Evolutionary conservation across 805 yeast genomes (phyloP).

Genomic region (Kurtzmaniella fragi): DNA sequence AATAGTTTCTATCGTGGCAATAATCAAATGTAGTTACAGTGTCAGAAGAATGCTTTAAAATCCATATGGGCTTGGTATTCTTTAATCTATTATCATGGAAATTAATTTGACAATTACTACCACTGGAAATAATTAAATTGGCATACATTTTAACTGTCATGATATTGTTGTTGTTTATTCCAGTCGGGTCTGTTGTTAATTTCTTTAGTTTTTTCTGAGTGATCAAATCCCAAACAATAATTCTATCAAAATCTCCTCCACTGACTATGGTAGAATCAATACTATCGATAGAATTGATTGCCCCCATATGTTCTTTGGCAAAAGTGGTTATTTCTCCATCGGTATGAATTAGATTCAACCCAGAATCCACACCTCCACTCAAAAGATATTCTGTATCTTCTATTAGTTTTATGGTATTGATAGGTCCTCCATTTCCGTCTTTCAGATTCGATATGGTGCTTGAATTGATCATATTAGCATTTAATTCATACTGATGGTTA

Average conservation of each 20-base stretch:
- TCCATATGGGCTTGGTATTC: conserved; percentile 9
- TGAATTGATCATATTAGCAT: background rate
- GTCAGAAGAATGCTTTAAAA: conserved; percentile 16
- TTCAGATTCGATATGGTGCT: too few species aligned
- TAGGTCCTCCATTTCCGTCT: conserved; percentile 4
- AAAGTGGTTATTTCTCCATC: conserved; percentile 5
- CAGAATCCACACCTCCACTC: conserved; percentile 16
- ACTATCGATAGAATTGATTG: conserved; percentile 14
- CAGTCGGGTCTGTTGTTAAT: conserved; percentile 3
- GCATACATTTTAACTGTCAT: conserved; percentile 15
- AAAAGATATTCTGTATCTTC: conserved; percentile 11
- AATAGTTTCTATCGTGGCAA: conserved; percentile 2
- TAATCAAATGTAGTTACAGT: conserved; percentile 17
- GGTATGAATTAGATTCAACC: conserved; percentile 12
- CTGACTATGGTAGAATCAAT: conserved; percentile 10
- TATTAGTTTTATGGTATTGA: conserved; percentile 12
- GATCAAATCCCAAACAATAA: conserved; percentile 17
- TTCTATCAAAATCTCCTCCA: conserved; percentile 10
- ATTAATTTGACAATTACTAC: conserved; percentile 16
- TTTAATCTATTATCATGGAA: conserved; percentile 18
- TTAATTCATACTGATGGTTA: background rate
- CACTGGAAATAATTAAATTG: conserved; percentile 19
- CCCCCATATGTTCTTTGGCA: conserved; percentile 12
- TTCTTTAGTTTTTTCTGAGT: conserved; percentile 8
- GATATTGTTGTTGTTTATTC: conserved; percentile 11